A percentile compares a stretch with the other conserved stretches of the same genome.
Evolutionary conservation across 106 monocot species (phyloP).

Genomic region (Dendrobium chrysotoxum): DNA sequence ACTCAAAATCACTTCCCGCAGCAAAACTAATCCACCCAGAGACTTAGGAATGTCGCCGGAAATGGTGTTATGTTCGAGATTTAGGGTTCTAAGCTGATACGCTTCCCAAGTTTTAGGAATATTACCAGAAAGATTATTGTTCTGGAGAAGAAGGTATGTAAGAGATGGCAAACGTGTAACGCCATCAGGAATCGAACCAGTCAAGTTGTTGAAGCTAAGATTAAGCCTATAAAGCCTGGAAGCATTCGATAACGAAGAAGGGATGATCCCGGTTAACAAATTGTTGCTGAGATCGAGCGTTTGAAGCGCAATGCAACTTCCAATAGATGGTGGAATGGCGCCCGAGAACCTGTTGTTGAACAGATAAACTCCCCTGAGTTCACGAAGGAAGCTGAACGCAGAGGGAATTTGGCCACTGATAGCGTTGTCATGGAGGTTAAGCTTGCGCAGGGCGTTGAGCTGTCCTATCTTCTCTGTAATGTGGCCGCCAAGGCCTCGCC

Average conservation of each 20-base stretch:
- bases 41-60: conserved; percentile 40
- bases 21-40: conserved; percentile 21
- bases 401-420: conserved; percentile 57
- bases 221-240: conserved; percentile 53
- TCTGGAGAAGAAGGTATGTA: conserved; percentile 18
- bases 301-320: conserved; percentile 41
- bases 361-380: conserved; percentile 70
- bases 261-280: conserved; percentile 42
- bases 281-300: conserved; percentile 66
- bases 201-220: conserved; percentile 67
- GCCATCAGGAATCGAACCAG: conserved; percentile 47
- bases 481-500: conserved; percentile 51
- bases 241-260: conserved; percentile 37
- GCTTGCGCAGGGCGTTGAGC: conserved; percentile 53
- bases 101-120: conserved; percentile 28
- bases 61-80: conserved; percentile 44
- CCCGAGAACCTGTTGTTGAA: conserved; percentile 82
- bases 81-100: conserved; percentile 33
- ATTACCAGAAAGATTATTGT: conserved; percentile 45
- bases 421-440: conserved; percentile 75
- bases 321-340: conserved; percentile 48
- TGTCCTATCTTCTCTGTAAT: conserved; percentile 66
- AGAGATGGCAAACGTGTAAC: conserved; percentile 20
- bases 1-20: conserved; percentile 35
- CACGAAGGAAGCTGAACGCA: conserved; percentile 44